Percentiles rank a stretch among this genome's conserved stretches.
Conservation (phyloP, 176 grass and related monocot species). For the Avena sativa region DNA sequence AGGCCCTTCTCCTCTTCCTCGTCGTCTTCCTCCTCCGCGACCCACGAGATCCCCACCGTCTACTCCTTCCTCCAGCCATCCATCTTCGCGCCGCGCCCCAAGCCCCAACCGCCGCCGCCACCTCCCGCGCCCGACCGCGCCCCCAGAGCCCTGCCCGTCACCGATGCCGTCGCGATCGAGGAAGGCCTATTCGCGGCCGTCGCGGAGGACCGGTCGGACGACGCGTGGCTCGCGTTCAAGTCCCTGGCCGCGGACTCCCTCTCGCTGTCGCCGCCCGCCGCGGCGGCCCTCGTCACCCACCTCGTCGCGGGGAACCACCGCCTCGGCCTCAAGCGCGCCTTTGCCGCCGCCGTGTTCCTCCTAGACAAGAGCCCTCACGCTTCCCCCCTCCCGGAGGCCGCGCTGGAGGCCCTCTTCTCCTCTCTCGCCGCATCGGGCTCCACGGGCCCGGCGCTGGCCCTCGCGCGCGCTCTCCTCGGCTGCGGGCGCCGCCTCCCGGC, state of each 20-base stretch:
- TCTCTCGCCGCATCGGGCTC: constrained; percentile 52
- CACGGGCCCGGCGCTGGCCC: constrained; percentile 64
- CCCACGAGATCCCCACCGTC: constrained; percentile 69
- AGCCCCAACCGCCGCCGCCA: constrained; percentile 45
- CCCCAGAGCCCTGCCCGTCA: constrained; percentile 18
- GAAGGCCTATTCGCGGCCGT: constrained; percentile 58
- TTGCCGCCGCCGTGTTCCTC: constrained; percentile 74
- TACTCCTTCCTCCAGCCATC: constrained; percentile 96
- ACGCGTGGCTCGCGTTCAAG: constrained; percentile 89
- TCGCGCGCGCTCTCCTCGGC: constrained; percentile 61
- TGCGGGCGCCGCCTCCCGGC: constrained; percentile 64
- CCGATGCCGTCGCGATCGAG: constrained; percentile 55
- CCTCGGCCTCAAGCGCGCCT: constrained; percentile 81
- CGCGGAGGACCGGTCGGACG: constrained; percentile 53
- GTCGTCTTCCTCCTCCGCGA: neutral
- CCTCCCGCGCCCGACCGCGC: constrained; percentile 4
- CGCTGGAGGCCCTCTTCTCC: constrained; percentile 59
- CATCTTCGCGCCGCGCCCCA: constrained; percentile 68
- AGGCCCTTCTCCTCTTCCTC: neutral
- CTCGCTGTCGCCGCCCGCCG: constrained; percentile 60
- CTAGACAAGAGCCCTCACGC: constrained; percentile 71
- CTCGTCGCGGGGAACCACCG: constrained; percentile 67
- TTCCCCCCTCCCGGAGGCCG: constrained; percentile 42
- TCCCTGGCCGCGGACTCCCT: constrained; percentile 61
- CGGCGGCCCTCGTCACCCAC: constrained; percentile 74